Percentiles rank a stretch among this genome's conserved stretches.
Conservation (phyloP, 148 eudicot genomes). For the Rhododendron williamsianum region DNA sequence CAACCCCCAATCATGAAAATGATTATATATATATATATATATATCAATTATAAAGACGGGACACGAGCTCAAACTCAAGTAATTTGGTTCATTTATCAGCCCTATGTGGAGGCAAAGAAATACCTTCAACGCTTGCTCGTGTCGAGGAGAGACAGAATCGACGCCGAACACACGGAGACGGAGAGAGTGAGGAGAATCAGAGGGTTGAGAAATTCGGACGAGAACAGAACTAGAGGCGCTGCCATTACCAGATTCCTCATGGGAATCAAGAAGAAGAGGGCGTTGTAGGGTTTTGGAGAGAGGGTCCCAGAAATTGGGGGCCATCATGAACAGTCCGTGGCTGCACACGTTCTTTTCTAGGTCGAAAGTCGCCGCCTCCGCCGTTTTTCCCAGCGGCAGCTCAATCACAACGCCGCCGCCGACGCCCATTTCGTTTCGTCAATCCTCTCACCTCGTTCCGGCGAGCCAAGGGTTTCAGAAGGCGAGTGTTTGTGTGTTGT, state of each 20-base stretch:
- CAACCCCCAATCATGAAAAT: not conserved
- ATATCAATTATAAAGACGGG: no score
- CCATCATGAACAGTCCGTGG: slow-evolving; percentile 66
- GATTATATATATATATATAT: no score
- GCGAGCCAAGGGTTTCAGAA: not conserved
- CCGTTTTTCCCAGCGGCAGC: slow-evolving; percentile 21
- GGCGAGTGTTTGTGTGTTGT: not conserved
- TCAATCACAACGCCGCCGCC: slow-evolving; percentile 20
- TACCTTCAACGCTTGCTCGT: slow-evolving; percentile 42
- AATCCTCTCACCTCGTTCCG: not conserved
- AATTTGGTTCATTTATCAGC: not conserved
- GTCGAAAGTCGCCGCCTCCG: slow-evolving; percentile 33
- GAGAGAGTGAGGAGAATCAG: slow-evolving; percentile 27
- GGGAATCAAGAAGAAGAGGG: slow-evolving; percentile 44
- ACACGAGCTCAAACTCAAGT: not conserved
- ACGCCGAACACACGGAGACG: slow-evolving; percentile 32
- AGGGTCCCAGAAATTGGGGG: slow-evolving; percentile 59
- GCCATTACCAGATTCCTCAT: not conserved
- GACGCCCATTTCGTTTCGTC: not conserved
- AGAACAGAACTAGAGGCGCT: slow-evolving; percentile 14
- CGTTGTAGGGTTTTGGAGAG: slow-evolving; percentile 48
- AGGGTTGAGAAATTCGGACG: slow-evolving; percentile 43
- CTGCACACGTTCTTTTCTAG: slow-evolving; percentile 51
- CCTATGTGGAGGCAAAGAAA: not conserved
- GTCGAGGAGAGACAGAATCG: slow-evolving; percentile 25